A percentile compares a stretch with the other conserved stretches of the same genome.
Conservation (phyloP, 495 filamentous ascomycete genomes). For the Penicillium pulvis region DNA sequence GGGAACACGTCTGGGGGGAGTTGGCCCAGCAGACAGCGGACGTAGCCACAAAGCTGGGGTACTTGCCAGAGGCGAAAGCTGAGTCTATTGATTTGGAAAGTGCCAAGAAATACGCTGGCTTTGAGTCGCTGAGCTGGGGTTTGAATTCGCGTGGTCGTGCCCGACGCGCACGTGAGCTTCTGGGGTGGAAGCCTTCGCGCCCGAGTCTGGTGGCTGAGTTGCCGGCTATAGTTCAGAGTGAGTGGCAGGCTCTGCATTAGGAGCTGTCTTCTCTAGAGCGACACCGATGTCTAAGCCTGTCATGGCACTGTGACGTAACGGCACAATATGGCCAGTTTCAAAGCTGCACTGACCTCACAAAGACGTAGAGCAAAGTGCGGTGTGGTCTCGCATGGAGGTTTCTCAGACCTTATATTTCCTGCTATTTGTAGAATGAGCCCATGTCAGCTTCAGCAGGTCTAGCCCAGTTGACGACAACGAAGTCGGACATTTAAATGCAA, state of each 20-base stretch:
- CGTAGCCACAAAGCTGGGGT: slow-evolving; percentile 59
- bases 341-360: neutral
- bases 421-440: neutral
- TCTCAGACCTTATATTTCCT: slow-evolving; percentile 12
- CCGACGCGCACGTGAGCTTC: slow-evolving; percentile 56
- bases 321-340: neutral
- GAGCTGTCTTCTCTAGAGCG: neutral
- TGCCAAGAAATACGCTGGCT: slow-evolving; percentile 34
- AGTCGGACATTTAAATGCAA: too few species aligned
- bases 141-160: slow-evolving; percentile 61
- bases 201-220: slow-evolving; percentile 53
- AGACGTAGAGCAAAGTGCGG: slow-evolving; percentile 1
- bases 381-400: neutral
- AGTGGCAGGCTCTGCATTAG: slow-evolving; percentile 22
- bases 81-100: slow-evolving; percentile 30
- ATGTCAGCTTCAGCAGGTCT: neutral
- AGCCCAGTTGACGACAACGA: neutral
- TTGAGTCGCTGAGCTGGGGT: slow-evolving; percentile 49
- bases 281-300: too few species aligned
- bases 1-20: slow-evolving; percentile 67
- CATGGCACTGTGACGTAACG: neutral
- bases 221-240: slow-evolving; percentile 43
- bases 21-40: slow-evolving; percentile 57
- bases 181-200: slow-evolving; percentile 61
- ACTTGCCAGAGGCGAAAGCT: slow-evolving; percentile 55